These are phyloP conservation scores for Neckera pumila DNA, from an alignment of 225 moss, liverwort and hornwort species.

Conservation along the genomic window DNA sequence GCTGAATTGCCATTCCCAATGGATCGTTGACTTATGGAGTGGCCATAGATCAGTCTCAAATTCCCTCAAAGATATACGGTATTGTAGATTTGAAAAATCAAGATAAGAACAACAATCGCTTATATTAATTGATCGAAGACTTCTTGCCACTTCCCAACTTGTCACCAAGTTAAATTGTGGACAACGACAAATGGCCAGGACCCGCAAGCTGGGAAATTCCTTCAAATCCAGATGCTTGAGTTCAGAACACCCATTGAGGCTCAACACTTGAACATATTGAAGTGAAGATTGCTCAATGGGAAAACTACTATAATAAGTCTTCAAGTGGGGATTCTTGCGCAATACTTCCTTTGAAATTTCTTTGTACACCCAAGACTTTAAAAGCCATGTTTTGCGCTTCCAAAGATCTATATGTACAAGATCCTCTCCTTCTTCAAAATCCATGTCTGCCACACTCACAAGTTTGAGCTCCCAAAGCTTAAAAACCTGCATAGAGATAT, in stretches of 20 bases:
- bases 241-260: too few relatives aligned
- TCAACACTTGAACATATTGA: neutral
- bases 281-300: neutral
- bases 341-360: too few relatives aligned
- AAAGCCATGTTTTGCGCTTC: neutral
- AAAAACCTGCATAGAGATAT: neutral
- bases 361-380: fast-evolving
- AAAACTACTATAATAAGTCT: too few relatives aligned
- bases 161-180: neutral
- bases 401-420: neutral
- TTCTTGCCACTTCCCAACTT: neutral
- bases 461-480: neutral
- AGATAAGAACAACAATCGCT: fast-evolving
- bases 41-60: neutral
- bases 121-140: neutral
- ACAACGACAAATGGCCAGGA: neutral
- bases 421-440: neutral
- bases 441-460: neutral
- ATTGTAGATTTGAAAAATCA: neutral
- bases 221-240: too few relatives aligned
- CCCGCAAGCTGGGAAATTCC: too few relatives aligned
- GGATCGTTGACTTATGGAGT: neutral
- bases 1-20: neutral
- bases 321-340: neutral
- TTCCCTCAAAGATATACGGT: neutral